Conservation (phyloP, 768 basidiomycete species). For the Naganishia antarctica region DNA sequence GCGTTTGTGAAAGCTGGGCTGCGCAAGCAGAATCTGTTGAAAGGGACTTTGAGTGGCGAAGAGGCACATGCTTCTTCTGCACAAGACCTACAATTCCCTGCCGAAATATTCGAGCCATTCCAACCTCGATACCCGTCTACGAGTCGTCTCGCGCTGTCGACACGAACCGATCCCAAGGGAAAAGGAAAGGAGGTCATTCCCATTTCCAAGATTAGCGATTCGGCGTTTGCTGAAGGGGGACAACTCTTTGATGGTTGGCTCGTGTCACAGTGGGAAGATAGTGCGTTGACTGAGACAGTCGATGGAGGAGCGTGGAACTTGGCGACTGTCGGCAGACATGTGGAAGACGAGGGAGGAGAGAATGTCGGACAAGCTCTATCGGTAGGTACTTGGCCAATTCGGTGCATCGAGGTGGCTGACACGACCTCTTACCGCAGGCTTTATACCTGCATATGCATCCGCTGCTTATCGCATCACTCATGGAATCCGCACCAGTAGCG, state of each 20-base stretch:
- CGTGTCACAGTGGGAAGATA: background rate
- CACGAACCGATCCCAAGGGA: background rate
- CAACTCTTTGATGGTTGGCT: conserved; percentile 21
- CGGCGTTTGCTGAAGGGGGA: conserved; percentile 17
- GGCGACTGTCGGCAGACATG: background rate
- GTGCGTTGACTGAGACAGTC: conserved; percentile 21
- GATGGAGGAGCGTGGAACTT: conserved; percentile 1
- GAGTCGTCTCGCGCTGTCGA: background rate
- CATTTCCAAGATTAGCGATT: background rate
- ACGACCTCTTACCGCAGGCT: conserved; percentile 37
- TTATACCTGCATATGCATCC: conserved; percentile 71
- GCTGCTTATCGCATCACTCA: conserved; percentile 71
- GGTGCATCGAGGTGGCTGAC: too few species aligned
- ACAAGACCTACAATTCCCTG: conserved; percentile 19
- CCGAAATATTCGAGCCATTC: conserved; percentile 22
- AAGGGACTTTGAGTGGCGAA: background rate
- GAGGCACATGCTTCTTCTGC: background rate
- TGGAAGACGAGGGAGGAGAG: conserved; percentile 3
- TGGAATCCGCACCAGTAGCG: conserved; percentile 77
- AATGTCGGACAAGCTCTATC: conserved; percentile 30
- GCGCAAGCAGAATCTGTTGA: conserved; percentile 25
- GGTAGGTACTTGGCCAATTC: too few species aligned
- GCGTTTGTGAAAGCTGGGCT: conserved; percentile 33
- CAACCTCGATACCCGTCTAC: background rate
- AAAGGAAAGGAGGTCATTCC: conserved; percentile 22